Base-by-base conservation (phyloP, 805 yeast genomes). In the Lachancea sp. region DNA sequence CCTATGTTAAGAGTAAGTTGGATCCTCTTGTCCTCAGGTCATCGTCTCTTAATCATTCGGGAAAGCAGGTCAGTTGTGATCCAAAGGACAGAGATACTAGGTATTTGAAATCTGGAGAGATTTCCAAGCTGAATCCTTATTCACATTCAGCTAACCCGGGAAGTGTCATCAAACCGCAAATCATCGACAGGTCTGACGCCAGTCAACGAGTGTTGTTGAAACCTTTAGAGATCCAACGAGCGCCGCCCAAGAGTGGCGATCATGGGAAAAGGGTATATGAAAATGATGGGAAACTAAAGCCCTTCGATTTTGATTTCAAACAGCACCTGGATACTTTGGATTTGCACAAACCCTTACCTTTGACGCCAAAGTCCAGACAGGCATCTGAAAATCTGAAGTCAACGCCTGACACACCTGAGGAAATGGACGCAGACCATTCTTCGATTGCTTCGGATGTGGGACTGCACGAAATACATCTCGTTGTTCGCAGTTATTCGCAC, bases 401-500 rank as follows among this genome's bases (percentile, higher is more conserved):
- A 8, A 25, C 6, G 4, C 7, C 18, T 3, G 19, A 15, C 18
- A 11, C 15, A 7, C 15, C 15, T 11, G 31, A 29, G 11, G 13
- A 5, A 5, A 29, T 7, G 5, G 15, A 29, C 13, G 13, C 11
- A 25, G 32, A 20, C 10, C 26, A 10, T 8, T 9, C 12, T 3
- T 18, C 27, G 15, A 22, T 30, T 5, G 42, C 39, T 18, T 37
- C 35, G 3, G 32, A 41, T 2, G 37, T 47, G 17, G 41, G 26
- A n/a, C 31, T 41, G 3, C 52, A 53, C 15, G 30, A 36, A 12
- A 43, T 54, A 2, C 52, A 44, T 22, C 20, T 22, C 13, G 43
- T 40, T 8, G 31, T 40, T 13, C 43, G 43, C 16, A 46, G 46
- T 2, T 69, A 68, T 42, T 25, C 41, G 2, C 66, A 70, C 22